phyloP scores from a whole-genome alignment of 2,329 filamentous ascomycete species.

The Stagonosporopsis tanaceti region DNA sequence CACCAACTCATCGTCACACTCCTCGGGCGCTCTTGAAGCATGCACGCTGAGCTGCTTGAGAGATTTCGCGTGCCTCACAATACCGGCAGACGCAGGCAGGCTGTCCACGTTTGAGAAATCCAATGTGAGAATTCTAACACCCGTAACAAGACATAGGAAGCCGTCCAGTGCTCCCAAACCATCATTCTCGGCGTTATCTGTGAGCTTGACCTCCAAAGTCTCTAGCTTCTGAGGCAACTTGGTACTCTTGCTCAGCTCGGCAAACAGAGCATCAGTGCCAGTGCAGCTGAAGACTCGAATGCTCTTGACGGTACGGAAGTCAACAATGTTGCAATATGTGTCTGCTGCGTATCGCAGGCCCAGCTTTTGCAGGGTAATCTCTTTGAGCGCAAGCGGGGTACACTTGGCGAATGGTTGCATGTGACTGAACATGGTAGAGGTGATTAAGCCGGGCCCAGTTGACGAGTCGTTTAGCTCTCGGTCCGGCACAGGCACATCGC shows the following conservation, averaged over 20 bases:
- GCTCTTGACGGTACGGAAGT: conserved; percentile 54
- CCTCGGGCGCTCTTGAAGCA: conserved; percentile 45
- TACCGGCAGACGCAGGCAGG: conserved; percentile 54
- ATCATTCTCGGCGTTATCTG: conserved; percentile 58
- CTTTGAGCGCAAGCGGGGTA: conserved; percentile 54
- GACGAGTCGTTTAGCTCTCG: conserved; percentile 58
- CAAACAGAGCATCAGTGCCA: conserved; percentile 57
- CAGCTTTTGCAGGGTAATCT: conserved; percentile 56
- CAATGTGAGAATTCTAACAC: conserved; percentile 54
- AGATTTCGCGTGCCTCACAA: conserved; percentile 57
- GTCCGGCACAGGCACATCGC: conserved; percentile 41
- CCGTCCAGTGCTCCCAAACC: conserved; percentile 57
- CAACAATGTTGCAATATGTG: conserved; percentile 57
- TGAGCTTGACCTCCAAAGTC: conserved; percentile 57
- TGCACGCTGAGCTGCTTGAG: conserved; percentile 56
- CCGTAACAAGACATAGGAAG: conserved; percentile 57
- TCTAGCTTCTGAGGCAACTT: conserved; percentile 56
- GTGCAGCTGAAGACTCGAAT: conserved; percentile 55
- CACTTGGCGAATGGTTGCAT: conserved; percentile 58
- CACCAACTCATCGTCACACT: conserved; percentile 54
- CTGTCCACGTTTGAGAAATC: conserved; percentile 54
- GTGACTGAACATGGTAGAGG: conserved; percentile 56
- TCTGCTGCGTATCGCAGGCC: conserved; percentile 57
- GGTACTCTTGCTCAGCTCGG: conserved; percentile 56
- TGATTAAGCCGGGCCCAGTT: conserved; percentile 57